Percentiles rank a stretch among this genome's conserved stretches.
phyloP scores from a whole-genome alignment of 306 rosid species.

The Medicago arabica region DNA sequence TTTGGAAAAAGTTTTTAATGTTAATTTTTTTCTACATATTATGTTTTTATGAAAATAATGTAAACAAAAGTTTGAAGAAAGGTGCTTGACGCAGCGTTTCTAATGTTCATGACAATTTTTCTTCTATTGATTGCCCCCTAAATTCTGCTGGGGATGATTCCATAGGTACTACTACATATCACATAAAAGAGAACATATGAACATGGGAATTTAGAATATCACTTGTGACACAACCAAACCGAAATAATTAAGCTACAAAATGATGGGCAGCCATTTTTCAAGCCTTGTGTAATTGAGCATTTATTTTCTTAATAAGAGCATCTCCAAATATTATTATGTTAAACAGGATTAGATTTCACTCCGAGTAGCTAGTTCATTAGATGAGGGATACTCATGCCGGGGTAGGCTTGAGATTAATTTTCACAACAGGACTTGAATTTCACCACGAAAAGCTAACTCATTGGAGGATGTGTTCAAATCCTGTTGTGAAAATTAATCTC shows the following conservation, averaged over 20 bases:
- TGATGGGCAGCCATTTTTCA: not conserved
- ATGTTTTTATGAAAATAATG: not conserved
- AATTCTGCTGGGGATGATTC: conserved; percentile 17
- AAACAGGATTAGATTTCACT: no score
- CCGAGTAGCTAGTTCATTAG: no score
- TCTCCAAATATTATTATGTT: not conserved
- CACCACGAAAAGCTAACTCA: no score
- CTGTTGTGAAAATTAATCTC: no score
- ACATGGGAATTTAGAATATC: not conserved
- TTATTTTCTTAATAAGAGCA: not conserved
- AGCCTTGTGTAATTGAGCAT: not conserved
- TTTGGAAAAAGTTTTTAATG: not conserved
- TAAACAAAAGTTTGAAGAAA: conserved; percentile 21
- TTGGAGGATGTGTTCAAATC: not conserved
- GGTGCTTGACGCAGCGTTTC: conserved; percentile 9
- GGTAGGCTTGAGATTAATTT: not conserved
- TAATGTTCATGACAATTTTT: not conserved
- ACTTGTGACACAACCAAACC: not conserved
- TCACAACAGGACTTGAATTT: not conserved
- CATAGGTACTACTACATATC: not conserved
- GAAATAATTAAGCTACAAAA: not conserved
- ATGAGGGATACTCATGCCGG: not conserved
- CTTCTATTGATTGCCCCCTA: conserved; percentile 1
- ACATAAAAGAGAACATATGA: no score
- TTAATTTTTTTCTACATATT: not conserved